Conservation (phyloP, 2,329 filamentous ascomycete genomes). For the Zymoseptoria pseudotritici region DNA sequence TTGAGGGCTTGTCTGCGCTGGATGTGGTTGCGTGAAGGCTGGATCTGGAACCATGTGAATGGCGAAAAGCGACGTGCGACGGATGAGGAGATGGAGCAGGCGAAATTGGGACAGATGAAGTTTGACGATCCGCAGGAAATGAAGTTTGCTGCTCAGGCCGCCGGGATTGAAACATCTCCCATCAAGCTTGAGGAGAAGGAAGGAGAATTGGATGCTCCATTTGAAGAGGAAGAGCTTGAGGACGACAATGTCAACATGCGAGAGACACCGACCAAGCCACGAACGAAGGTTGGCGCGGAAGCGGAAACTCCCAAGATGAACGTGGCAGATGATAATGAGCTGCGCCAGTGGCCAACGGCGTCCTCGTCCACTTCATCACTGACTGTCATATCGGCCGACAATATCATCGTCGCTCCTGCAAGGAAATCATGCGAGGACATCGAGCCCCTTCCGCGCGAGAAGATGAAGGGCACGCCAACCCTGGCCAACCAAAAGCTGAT, state of each 20-base stretch:
- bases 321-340: neutral
- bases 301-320: neutral
- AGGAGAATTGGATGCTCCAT: neutral
- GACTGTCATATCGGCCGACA: neutral
- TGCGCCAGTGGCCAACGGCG: neutral
- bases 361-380: neutral
- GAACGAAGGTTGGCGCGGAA: neutral
- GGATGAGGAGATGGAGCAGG: constrained; percentile 49
- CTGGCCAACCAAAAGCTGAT: neutral
- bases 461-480: neutral
- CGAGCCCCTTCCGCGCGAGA: neutral
- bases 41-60: constrained; percentile 68
- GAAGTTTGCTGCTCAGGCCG: constrained; percentile 22
- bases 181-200: constrained; percentile 2
- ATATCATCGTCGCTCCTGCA: neutral
- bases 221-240: neutral
- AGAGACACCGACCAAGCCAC: neutral
- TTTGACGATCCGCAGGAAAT: constrained; percentile 21
- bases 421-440: neutral
- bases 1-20: constrained; percentile 77
- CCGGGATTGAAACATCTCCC: constrained; percentile 7
- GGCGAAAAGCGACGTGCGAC: constrained; percentile 53
- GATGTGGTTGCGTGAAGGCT: constrained; percentile 87
- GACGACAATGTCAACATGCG: neutral
- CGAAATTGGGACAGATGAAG: constrained; percentile 50